Evolutionary conservation across 768 basidiomycete species (phyloP).

Genomic region (Mycena indigotica): DNA sequence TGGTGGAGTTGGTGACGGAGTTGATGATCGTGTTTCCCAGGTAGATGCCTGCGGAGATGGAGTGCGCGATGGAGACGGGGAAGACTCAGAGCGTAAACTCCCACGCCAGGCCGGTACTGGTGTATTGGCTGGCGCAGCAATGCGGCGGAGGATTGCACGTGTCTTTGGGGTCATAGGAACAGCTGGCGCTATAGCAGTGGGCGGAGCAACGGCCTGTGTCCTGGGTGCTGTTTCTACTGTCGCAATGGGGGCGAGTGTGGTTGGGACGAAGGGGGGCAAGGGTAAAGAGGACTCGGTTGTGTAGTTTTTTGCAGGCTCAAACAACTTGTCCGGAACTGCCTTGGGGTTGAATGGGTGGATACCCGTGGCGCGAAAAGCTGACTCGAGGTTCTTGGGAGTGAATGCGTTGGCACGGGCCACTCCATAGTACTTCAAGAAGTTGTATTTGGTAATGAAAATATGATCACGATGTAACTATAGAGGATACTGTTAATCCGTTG

Average conservation of each 20-base stretch:
- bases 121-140: background rate
- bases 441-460: constrained; percentile 20
- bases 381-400: constrained; percentile 12
- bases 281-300: constrained; percentile 13
- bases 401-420: constrained; percentile 10
- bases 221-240: background rate
- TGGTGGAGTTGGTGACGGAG: too few species aligned
- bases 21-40: background rate
- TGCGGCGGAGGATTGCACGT: too few species aligned
- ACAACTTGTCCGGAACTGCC: constrained; percentile 8
- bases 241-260: background rate
- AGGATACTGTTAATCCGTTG: background rate
- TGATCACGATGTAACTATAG: background rate
- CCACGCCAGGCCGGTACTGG: background rate
- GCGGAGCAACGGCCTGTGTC: background rate
- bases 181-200: too few species aligned
- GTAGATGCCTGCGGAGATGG: background rate
- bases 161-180: too few species aligned
- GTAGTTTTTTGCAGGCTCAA: constrained; percentile 11
- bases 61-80: background rate
- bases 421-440: constrained; percentile 17
- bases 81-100: background rate
- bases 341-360: constrained; percentile 24
- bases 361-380: constrained; percentile 24
- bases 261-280: background rate